Evolutionary conservation across 2,329 filamentous ascomycete species (phyloP).

Genomic region (Colletotrichum sp.): DNA sequence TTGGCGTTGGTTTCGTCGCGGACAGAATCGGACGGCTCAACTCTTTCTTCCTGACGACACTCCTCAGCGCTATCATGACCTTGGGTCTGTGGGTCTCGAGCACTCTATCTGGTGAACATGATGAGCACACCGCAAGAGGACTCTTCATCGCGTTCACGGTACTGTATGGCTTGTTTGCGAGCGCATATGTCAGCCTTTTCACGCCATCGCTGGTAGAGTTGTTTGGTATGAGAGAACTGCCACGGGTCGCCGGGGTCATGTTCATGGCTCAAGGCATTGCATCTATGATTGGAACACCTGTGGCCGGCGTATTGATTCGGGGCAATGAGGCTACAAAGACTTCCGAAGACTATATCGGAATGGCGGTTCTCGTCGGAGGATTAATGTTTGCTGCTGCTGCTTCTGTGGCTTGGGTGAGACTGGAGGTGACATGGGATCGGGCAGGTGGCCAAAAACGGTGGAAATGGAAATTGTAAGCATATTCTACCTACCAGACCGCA

Average conservation of each 20-base stretch:
- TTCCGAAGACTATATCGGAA: not conserved
- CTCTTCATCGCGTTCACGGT: not conserved
- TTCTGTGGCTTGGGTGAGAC: not conserved
- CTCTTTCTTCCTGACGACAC: slow-evolving; percentile 13
- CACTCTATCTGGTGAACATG: not conserved
- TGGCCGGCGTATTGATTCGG: not conserved
- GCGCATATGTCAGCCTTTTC: not conserved
- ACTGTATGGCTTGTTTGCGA: not conserved
- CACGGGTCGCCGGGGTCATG: not conserved
- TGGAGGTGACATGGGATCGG: not conserved
- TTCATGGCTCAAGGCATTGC: not conserved
- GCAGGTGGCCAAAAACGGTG: not conserved
- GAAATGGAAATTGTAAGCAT: not conserved
- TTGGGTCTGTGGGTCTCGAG: not conserved
- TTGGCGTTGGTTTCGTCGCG: slow-evolving; percentile 39
- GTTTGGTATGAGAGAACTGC: not conserved
- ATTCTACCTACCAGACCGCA: not conserved
- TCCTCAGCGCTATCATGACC: not conserved
- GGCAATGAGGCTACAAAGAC: not conserved
- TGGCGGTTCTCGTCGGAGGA: not conserved
- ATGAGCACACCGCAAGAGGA: not conserved
- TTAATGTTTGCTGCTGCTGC: not conserved
- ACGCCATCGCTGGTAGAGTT: not conserved
- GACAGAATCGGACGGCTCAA: slow-evolving; percentile 43
- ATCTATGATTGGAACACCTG: not conserved